Conservation (phyloP, 192 early-diverging fungal species). For the Linnemannia hyalina region DNA sequence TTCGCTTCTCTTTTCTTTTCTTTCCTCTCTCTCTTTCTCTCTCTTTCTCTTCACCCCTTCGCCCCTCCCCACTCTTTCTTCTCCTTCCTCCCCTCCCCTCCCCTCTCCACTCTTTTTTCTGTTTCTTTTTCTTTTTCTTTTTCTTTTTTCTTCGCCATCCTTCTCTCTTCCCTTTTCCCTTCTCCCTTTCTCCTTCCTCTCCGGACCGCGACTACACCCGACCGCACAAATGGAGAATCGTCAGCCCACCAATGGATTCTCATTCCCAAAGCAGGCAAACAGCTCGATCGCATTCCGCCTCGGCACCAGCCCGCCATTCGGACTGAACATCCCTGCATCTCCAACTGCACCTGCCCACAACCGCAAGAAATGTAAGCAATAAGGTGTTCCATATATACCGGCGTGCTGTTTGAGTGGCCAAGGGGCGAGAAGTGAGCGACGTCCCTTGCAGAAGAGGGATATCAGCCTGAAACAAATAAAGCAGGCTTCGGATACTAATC, state of each 20-base stretch:
- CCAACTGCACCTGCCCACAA: conserved; percentile 9
- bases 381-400: too few relatives aligned
- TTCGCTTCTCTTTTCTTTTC: not conserved
- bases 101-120: not conserved
- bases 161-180: not conserved
- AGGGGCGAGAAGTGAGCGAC: too few relatives aligned
- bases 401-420: too few relatives aligned
- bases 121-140: not conserved
- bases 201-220: not conserved
- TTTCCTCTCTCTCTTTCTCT: not conserved
- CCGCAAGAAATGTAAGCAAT: conserved; percentile 31
- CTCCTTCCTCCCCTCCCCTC: not conserved
- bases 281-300: conserved; percentile 3
- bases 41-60: not conserved
- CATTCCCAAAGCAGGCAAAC: not conserved
- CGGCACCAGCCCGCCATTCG: not conserved
- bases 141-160: not conserved
- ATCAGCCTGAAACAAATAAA: not conserved
- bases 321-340: not conserved
- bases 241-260: conserved; percentile 6
- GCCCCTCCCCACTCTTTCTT: not conserved
- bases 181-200: not conserved
- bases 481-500: not conserved
- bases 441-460: not conserved
- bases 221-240: conserved; percentile 7